phyloP scores from a whole-genome alignment of 257 asterid species.

The Echium plantagineum region DNA sequence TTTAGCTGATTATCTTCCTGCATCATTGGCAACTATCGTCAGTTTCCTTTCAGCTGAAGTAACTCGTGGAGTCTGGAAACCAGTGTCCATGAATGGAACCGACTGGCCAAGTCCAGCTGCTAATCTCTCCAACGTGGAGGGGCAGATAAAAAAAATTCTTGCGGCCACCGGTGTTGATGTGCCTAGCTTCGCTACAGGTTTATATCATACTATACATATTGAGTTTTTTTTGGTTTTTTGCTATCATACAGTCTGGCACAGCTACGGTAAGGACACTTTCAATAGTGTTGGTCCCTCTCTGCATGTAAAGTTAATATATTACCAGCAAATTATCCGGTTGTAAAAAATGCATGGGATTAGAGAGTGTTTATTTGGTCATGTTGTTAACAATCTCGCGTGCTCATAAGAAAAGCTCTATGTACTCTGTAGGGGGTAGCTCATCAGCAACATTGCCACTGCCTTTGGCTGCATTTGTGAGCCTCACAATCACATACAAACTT shows the following conservation, averaged over 20 bases:
- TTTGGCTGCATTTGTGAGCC: slow-evolving; percentile 94
- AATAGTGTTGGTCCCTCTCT: no score
- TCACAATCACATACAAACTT: slow-evolving; percentile 91
- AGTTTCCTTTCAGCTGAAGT: slow-evolving; percentile 98
- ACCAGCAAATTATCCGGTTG: no score
- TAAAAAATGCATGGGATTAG: no score
- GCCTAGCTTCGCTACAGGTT: slow-evolving; percentile 93
- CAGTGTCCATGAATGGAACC: slow-evolving; percentile 91
- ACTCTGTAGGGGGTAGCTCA: slow-evolving; percentile 57
- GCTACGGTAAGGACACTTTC: no score
- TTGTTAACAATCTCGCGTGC: neutral
- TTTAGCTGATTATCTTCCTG: slow-evolving; percentile 94
- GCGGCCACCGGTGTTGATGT: slow-evolving; percentile 95
- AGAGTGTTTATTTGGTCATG: no score
- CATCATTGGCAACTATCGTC: slow-evolving; percentile 87
- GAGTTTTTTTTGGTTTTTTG: neutral
- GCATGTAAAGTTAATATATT: no score
- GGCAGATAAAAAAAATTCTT: slow-evolving; percentile 80
- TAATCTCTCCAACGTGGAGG: slow-evolving; percentile 80
- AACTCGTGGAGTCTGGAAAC: slow-evolving; percentile 96
- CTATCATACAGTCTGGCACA: neutral
- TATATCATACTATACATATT: slow-evolving; percentile 3
- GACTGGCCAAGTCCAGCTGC: slow-evolving; percentile 99
- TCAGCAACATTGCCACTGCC: slow-evolving; percentile 94
- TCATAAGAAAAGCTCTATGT: slow-evolving; percentile 3